A percentile compares a stretch with the other conserved stretches of the same genome.
These are phyloP conservation scores for Auricularia heimuer DNA, from an alignment of 768 basidiomycete species.

Conservation along the genomic window DNA sequence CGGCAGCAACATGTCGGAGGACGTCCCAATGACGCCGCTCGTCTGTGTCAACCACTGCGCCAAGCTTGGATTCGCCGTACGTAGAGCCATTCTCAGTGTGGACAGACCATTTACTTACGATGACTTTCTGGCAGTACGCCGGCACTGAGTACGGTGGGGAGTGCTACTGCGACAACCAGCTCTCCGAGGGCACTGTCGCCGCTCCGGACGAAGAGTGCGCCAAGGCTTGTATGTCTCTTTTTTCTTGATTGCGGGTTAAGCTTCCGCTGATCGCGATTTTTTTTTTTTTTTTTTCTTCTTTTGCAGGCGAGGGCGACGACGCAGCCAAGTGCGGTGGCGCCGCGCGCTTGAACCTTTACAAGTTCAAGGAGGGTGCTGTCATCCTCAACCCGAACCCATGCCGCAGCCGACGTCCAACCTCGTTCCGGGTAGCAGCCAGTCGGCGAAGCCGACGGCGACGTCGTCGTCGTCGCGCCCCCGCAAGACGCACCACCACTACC, in stretches of 20 bases:
- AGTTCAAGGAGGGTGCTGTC: not conserved
- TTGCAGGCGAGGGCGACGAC: constrained; percentile 2
- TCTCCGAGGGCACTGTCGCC: constrained; percentile 1
- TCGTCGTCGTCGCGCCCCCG: not conserved
- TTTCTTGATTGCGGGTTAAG: too few species aligned
- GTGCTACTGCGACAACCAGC: constrained; percentile 5
- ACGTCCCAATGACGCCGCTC: not conserved
- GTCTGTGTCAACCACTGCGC: not conserved
- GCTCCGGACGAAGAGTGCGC: constrained; percentile 3
- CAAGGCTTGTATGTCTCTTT: not conserved
- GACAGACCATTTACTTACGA: not conserved
- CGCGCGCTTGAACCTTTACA: not conserved
- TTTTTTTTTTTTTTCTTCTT: not conserved
- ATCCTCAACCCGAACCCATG: not conserved
- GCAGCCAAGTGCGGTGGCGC: constrained; percentile 1
- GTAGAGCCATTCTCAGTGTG: not conserved
- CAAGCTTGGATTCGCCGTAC: not conserved
- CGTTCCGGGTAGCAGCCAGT: not conserved
- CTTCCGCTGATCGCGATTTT: not conserved
- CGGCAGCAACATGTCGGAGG: not conserved
- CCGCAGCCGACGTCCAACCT: not conserved
- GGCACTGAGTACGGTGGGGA: constrained; percentile 5
- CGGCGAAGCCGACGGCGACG: not conserved
- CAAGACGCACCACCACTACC: not conserved
- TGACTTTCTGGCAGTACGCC: not conserved